Percentiles rank a stretch among this genome's conserved stretches.
Conservation (phyloP, 177 flowering plant genomes). For the Vitis hybrid region DNA sequence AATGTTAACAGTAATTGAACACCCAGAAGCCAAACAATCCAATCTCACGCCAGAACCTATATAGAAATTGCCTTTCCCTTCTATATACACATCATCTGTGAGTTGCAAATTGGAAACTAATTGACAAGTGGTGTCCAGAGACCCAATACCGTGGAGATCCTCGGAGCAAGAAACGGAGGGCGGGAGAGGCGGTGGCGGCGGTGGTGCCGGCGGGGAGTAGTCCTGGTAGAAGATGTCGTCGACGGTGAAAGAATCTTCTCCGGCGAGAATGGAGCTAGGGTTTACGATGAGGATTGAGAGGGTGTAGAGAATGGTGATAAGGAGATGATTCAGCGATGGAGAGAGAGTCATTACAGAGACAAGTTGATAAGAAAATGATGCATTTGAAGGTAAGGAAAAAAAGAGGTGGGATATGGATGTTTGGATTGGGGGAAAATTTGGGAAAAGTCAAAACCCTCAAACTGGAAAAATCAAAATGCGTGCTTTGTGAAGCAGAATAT, state of each 20-base stretch:
- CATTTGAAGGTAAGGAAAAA: no score
- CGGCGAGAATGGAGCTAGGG: not conserved
- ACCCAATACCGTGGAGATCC: slow-evolving; percentile 71
- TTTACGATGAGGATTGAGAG: not conserved
- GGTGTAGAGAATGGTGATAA: not conserved
- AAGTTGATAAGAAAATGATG: no score
- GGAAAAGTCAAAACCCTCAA: no score
- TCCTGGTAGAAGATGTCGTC: slow-evolving; percentile 53
- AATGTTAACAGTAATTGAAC: slow-evolving; percentile 52
- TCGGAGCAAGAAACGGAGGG: slow-evolving; percentile 60
- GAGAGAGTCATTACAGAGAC: not conserved
- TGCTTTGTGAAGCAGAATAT: no score
- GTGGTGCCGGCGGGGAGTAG: slow-evolving; percentile 76
- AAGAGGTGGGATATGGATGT: no score
- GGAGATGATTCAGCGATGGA: not conserved
- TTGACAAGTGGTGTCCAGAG: slow-evolving; percentile 61
- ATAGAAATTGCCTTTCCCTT: slow-evolving; percentile 59
- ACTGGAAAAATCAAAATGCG: no score
- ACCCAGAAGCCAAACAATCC: slow-evolving; percentile 43
- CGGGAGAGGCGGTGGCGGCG: slow-evolving; percentile 74
- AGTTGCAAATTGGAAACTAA: slow-evolving; percentile 48
- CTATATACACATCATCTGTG: slow-evolving; percentile 51
- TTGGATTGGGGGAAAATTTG: no score
- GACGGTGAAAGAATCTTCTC: slow-evolving; percentile 14
- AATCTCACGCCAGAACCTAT: slow-evolving; percentile 51